Evolutionary conservation across 306 rosid species (phyloP).

Genomic region (Cucumis hystrix): DNA sequence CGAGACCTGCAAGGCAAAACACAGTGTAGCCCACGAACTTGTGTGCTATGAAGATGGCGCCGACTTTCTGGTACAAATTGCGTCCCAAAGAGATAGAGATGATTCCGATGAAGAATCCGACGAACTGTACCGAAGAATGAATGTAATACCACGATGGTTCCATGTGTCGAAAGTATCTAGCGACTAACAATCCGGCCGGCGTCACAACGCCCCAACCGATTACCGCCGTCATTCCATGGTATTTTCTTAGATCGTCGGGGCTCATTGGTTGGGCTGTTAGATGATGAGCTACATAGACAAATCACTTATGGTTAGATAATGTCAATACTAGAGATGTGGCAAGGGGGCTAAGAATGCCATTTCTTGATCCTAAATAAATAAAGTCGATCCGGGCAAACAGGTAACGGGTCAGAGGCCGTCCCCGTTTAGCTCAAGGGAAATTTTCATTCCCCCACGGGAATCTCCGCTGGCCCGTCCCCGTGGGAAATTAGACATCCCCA

Average conservation of each 20-base stretch:
- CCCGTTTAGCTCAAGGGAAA: too few species aligned
- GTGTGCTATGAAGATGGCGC: neutral
- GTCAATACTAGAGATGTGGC: too few species aligned
- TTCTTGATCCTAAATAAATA: too few species aligned
- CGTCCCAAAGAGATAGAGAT: neutral
- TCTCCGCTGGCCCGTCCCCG: too few species aligned
- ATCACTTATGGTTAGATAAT: neutral
- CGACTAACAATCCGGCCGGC: neutral
- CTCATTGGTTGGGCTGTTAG: neutral
- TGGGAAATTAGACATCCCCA: too few species aligned
- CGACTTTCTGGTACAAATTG: neutral
- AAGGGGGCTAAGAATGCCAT: too few species aligned
- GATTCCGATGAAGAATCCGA: slow-evolving; percentile 3
- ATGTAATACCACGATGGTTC: slow-evolving; percentile 9
- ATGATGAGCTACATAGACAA: neutral
- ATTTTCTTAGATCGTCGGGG: neutral
- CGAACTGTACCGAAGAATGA: slow-evolving; percentile 8
- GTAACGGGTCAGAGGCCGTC: too few species aligned
- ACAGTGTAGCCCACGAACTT: neutral
- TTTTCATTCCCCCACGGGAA: too few species aligned
- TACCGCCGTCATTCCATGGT: slow-evolving; percentile 2
- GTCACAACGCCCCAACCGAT: slow-evolving; percentile 8
- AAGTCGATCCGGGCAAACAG: too few species aligned
- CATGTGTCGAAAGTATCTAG: neutral
- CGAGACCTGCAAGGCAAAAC: neutral